Evolutionary conservation across 73 alveolate genomes (phyloP).

Genomic region (Paramecium tetraurelia): DNA sequence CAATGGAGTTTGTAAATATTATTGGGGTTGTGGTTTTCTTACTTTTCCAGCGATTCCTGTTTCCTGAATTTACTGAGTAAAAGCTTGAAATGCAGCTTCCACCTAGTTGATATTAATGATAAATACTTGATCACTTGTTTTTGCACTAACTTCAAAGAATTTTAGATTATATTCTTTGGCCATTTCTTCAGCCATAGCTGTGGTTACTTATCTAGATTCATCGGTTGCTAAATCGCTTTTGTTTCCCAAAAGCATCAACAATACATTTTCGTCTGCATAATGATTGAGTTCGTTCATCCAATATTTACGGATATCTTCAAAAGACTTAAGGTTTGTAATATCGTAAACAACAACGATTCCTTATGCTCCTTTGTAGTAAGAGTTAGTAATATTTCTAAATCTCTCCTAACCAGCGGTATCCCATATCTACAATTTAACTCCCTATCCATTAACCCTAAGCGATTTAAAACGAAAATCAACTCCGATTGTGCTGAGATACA

Average conservation of each 20-base stretch:
- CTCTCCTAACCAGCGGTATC: slow-evolving; percentile 67
- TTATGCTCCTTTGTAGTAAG: slow-evolving; percentile 55
- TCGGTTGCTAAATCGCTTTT: slow-evolving; percentile 54
- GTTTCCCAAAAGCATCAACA: slow-evolving; percentile 61
- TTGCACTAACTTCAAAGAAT: slow-evolving; percentile 30
- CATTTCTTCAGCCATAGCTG: slow-evolving; percentile 43
- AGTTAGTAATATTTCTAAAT: slow-evolving; percentile 46
- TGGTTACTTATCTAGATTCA: slow-evolving; percentile 48
- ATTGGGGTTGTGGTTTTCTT: background rate
- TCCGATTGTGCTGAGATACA: slow-evolving; percentile 80
- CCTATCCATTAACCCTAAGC: slow-evolving; percentile 66
- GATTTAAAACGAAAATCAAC: slow-evolving; percentile 80
- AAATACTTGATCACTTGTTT: slow-evolving; percentile 29
- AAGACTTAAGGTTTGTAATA: slow-evolving; percentile 54
- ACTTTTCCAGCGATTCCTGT: background rate
- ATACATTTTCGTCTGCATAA: slow-evolving; percentile 52
- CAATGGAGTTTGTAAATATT: background rate
- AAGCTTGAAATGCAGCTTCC: slow-evolving; percentile 10
- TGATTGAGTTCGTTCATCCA: slow-evolving; percentile 66
- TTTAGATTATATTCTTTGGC: slow-evolving; percentile 35
- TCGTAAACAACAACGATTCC: slow-evolving; percentile 57
- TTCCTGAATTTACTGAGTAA: background rate
- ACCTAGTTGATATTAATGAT: background rate
- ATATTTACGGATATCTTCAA: slow-evolving; percentile 49
- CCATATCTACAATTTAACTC: slow-evolving; percentile 71